These are phyloP conservation scores for Tylopilus sp. DNA, from an alignment of 768 basidiomycete species.

Conservation along the genomic window DNA sequence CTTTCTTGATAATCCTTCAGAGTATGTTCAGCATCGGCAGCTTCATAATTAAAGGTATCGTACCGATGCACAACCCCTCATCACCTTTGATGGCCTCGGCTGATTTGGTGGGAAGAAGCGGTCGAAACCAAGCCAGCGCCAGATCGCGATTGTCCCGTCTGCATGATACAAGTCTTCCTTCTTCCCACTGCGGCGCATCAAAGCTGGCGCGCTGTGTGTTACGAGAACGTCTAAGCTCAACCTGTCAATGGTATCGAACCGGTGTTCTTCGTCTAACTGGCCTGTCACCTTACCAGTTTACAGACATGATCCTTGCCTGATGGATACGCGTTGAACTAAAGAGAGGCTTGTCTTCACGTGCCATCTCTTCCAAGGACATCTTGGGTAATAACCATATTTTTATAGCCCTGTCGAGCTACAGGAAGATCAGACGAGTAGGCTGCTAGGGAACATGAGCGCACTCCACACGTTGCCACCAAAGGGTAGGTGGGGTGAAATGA, in stretches of 20 bases:
- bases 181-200: conserved; percentile 35
- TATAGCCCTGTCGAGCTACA: conserved; percentile 65
- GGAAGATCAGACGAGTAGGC: not conserved
- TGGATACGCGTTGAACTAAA: conserved; percentile 69
- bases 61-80: conserved; percentile 63
- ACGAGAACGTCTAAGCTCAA: conserved; percentile 51
- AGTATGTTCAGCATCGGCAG: not conserved
- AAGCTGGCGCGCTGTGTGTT: conserved; percentile 52
- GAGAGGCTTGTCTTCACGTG: conserved; percentile 71
- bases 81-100: conserved; percentile 32
- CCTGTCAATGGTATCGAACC: conserved; percentile 37
- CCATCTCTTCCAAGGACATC: conserved; percentile 35
- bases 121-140: conserved; percentile 66
- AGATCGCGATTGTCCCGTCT: conserved; percentile 54
- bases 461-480: conserved; percentile 75
- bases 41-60: conserved; percentile 13
- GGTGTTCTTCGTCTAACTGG: not conserved
- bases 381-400: conserved; percentile 70
- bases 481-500: conserved; percentile 66
- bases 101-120: conserved; percentile 58
- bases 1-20: conserved; percentile 73
- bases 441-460: conserved; percentile 32
- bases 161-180: conserved; percentile 31
- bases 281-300: conserved; percentile 49
- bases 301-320: conserved; percentile 58